Base-by-base conservation (phyloP, 2,329 filamentous ascomycete species). In the Orbilia oligospora region DNA sequence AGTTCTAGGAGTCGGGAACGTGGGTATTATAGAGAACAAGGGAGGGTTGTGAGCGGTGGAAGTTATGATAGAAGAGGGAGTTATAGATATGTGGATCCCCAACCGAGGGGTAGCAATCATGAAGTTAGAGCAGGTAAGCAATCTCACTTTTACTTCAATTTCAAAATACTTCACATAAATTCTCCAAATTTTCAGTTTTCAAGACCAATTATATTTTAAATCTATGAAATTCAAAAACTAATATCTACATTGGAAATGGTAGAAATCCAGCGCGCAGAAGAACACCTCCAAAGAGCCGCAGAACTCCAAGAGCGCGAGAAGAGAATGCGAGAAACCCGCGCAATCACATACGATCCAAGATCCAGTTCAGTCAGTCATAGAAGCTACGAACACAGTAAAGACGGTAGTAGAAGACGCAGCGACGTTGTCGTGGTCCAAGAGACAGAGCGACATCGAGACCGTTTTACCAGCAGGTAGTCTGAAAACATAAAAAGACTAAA, bases 191-290 rank as follows among this genome's bases (percentile, higher is more conserved):
- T n/a, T n/a, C n/a, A n/a, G n/a, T n/a, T n/a, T n/a, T n/a, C n/a
- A n/a, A n/a, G n/a, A n/a, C n/a, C n/a, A n/a, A n/a, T n/a, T n/a
- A n/a, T n/a, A n/a, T n/a, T n/a, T n/a, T n/a, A n/a, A n/a, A n/a
- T n/a, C n/a, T n/a, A n/a, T n/a, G n/a, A n/a, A n/a, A n/a, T n/a
- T n/a, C n/a, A 30, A 18, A 14, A 24, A 24, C 41, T 51, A 46
- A 48, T 55, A 30, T 20, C 20, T 27, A 48, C n/a, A 8, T 24
- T 10, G n/a, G 10, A 0, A 55, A 67, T 27, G 4, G n/a, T 76
- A 82, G 20, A 81, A 82, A 12, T 83, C 81, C 55, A 73, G 81
- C 18, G 83, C 82, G 41, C 80, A 63, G 51, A 81, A 81, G 46
- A 72, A 65, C 70, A 75, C 30, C 69, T 75, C 49, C 56, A 61